Evolutionary conservation across 2,329 filamentous ascomycete species (phyloP).

Genomic region (Hymenoscyphus occultus): DNA sequence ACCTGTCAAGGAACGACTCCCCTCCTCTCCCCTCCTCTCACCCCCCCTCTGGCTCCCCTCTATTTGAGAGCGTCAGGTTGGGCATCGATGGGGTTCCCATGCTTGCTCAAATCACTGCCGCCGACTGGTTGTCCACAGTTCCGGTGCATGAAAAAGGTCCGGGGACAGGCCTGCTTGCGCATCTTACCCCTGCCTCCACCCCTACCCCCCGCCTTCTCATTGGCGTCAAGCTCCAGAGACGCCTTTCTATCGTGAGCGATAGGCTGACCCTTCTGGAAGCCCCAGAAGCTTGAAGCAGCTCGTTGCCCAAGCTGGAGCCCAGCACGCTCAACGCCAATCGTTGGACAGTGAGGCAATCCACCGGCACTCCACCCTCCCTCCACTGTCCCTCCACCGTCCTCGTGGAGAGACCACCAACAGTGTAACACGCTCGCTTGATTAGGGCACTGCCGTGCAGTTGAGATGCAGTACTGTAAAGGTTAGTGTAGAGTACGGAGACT

Average conservation of each 20-base stretch:
- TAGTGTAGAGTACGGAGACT: too few relatives aligned
- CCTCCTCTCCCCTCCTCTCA: neutral
- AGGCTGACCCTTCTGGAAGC: conserved; percentile 17
- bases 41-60: conserved; percentile 1
- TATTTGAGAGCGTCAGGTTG: conserved; percentile 19
- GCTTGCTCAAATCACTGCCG: conserved; percentile 15
- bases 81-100: conserved; percentile 21
- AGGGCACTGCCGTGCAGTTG: conserved; percentile 2
- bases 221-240: conserved; percentile 22
- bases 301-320: neutral
- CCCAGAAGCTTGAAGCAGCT: conserved; percentile 17
- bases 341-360: conserved; percentile 29
- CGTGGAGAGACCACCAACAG: conserved; percentile 3
- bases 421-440: conserved; percentile 7
- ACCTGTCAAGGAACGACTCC: neutral
- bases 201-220: conserved; percentile 16
- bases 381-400: neutral
- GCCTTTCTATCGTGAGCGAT: conserved; percentile 22
- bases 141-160: conserved; percentile 29
- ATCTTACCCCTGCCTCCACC: neutral
- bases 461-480: too few relatives aligned
- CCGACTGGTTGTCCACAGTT: conserved; percentile 27
- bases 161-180: conserved; percentile 25
- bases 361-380: neutral
- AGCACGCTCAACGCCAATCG: conserved; percentile 29